Evolutionary conservation across 2,329 filamentous ascomycete species (phyloP), one percentile per base, ranked within the genome.

Genomic region (Fonsecaea monophora): DNA sequence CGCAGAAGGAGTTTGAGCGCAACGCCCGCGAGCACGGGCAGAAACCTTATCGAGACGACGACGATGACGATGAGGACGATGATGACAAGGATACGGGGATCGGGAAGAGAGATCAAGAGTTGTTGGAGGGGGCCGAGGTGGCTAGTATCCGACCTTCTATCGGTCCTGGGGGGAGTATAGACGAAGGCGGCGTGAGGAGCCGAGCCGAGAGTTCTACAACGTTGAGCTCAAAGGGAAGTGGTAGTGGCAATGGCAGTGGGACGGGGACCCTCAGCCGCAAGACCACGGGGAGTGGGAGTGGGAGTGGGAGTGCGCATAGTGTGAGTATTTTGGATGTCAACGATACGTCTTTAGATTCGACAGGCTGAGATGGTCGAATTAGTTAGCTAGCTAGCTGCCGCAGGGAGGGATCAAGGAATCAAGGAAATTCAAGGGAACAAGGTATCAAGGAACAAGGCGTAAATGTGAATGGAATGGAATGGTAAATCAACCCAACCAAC

Each of bases 1-100:
- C 94, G 2, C 94, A 97, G 78, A 89, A 89, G 73, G 94, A 98
- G 76, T 81, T 97, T 71, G 94, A 97, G 79, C 90, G 89, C 78
- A 94, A 93, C 67, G 90, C 90, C 0, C 79, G 89, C 81, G 85
- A 53, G 83, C 0, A 89, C 89, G 0, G 90, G 91, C 68, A 66
- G 7, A 57, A 59, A 32, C 53, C 69, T 13, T 67, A 70, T 37
- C 42, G 66, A 15, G 68, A 71, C 2, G 89, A 91, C 12, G 87
- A 87, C 25, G 86, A 88, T 45, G 74, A 74, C 57, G 83, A 83
- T 40, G 82, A 81, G 25, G 78, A 81, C 12, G 81, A 81, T 6
- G 73, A 70, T 77, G 80, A 69, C 78, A 78, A 66, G 76, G 80
- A 69, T 78, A 77, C 72, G 75, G 65, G 75, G 35, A 38, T 68